Base-by-base conservation (phyloP, 1,139 yeast genomes). In the Yamadazyma conglobata region DNA sequence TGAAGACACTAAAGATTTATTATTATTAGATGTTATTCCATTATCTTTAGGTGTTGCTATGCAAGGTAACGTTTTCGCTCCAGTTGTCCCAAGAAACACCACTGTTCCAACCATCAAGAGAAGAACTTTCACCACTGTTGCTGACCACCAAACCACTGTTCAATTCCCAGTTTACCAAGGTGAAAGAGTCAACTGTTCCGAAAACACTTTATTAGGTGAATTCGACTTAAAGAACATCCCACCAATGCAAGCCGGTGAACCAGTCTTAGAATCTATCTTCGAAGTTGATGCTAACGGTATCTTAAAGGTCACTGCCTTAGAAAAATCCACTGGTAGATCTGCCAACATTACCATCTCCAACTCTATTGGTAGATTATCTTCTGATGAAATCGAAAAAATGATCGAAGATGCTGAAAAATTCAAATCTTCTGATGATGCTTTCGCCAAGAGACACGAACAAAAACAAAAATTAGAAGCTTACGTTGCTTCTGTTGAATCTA, bases 261-360 rank as follows among this genome's bases (percentile, higher is more conserved):
- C 96, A 53, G 96, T 88, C 71, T 86, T 88, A 54, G 96, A 88
- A 72, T 95, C 89, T 48, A 87, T 95, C 41, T 88, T 88, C 56
- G 94, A 87, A 52, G 72, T 88, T 52, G 96, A 88, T 60, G 95
- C 96, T 44, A 87, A 87, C 58, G 96, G 96, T 70, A 88, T 88
- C 61, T 73, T 91, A 71, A 91, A 91, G 89, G 98, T 91, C 60
- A 89, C 98, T 58, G 98, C 98, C 56, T 85, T 88, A 60, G 98
- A 91, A 79, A 91, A 91, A 77, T 87, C 96, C 48, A 91, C 98
- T 53, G 98, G 98, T 70, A 88, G 95, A 74, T 80, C 97, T 52
- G 95, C 97, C 63, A 91, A 91, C 94, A 91, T 91, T 64, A 91
- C 97, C 71, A 91, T 91, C 80, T 87, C 97, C 52, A 91, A 91